Conservation (phyloP, 2,329 filamentous ascomycete genomes). For the Diaporthe sp. region DNA sequence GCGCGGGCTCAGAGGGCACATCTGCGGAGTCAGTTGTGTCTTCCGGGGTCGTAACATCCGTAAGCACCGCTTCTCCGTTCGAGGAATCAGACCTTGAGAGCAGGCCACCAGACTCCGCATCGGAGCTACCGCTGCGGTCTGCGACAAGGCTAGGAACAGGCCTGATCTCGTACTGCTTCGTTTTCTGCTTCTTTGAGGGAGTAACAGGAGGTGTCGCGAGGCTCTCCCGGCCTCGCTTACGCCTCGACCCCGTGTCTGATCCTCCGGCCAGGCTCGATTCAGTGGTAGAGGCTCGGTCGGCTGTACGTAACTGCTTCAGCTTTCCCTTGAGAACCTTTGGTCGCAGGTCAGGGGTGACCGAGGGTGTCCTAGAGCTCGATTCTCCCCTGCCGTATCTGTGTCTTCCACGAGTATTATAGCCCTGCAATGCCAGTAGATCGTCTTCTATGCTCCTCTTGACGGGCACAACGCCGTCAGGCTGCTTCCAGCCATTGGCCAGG, state of each 20-base stretch:
- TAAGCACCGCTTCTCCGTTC: conserved; percentile 51
- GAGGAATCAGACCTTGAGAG: conserved; percentile 51
- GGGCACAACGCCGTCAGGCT: conserved; percentile 60
- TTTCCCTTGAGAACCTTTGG: conserved; percentile 62
- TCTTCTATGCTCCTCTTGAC: conserved; percentile 69
- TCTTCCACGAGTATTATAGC: conserved; percentile 70
- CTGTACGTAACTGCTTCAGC: conserved; percentile 51
- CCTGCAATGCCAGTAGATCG: conserved; percentile 55
- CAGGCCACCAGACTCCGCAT: conserved; percentile 48
- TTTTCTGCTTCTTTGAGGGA: conserved; percentile 65
- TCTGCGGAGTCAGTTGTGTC: conserved; percentile 58
- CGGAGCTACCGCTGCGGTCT: conserved; percentile 57
- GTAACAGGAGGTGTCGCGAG: conserved; percentile 69
- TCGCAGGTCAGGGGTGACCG: conserved; percentile 68
- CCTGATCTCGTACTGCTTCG: conserved; percentile 49
- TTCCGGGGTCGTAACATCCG: conserved; percentile 66
- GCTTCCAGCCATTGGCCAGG: conserved; percentile 86
- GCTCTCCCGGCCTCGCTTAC: conserved; percentile 59
- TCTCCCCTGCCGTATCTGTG: conserved; percentile 65
- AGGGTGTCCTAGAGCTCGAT: conserved; percentile 68
- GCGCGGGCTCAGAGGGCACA: conserved; percentile 53
- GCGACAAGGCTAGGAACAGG: conserved; percentile 47
- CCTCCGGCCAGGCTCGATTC: conserved; percentile 51
- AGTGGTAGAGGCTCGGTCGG: conserved; percentile 53
- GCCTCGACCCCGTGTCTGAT: conserved; percentile 50